phyloP scores from a whole-genome alignment of 164 flowering plant genomes.

The Brasenia schreberi region DNA sequence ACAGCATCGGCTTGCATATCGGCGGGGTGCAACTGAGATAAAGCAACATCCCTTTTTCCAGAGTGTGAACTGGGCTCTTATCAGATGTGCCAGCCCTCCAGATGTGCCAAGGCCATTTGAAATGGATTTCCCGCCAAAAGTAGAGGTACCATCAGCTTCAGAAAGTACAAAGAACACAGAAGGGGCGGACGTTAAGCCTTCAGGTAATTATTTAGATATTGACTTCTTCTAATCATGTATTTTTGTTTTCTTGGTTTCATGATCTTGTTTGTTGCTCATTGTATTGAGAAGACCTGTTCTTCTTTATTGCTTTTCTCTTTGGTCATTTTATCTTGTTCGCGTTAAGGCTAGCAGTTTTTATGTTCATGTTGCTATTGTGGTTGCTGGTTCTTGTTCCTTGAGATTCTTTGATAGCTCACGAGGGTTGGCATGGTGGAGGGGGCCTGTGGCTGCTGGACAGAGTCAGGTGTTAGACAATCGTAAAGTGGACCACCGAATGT shows the following conservation, averaged over 20 bases:
- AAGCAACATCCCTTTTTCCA: slow-evolving; percentile 92
- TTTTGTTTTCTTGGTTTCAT: not conserved
- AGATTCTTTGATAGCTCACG: too few species aligned
- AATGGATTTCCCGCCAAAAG: slow-evolving; percentile 13
- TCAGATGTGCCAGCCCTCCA: slow-evolving; percentile 80
- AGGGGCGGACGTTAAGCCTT: slow-evolving; percentile 55
- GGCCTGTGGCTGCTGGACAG: too few species aligned
- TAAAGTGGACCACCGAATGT: too few species aligned
- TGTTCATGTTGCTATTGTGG: too few species aligned
- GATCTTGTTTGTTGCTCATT: not conserved
- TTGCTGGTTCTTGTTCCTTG: too few species aligned
- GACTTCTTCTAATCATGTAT: slow-evolving; percentile 55
- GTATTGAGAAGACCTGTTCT: not conserved
- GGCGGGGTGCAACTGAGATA: slow-evolving; percentile 78
- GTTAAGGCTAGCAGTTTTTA: too few species aligned
- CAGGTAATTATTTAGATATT: slow-evolving; percentile 73
- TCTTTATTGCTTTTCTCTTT: not conserved
- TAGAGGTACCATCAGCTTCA: slow-evolving; percentile 15
- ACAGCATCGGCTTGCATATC: too few species aligned
- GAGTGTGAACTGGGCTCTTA: slow-evolving; percentile 82
- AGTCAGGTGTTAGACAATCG: too few species aligned
- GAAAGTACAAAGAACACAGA: slow-evolving; percentile 16
- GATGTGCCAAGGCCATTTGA: slow-evolving; percentile 49
- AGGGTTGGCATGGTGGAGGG: too few species aligned
- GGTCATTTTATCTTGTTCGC: too few species aligned